Conservation (phyloP, 2,329 filamentous ascomycete genomes). For the Sporothrix pseudoabietina region DNA sequence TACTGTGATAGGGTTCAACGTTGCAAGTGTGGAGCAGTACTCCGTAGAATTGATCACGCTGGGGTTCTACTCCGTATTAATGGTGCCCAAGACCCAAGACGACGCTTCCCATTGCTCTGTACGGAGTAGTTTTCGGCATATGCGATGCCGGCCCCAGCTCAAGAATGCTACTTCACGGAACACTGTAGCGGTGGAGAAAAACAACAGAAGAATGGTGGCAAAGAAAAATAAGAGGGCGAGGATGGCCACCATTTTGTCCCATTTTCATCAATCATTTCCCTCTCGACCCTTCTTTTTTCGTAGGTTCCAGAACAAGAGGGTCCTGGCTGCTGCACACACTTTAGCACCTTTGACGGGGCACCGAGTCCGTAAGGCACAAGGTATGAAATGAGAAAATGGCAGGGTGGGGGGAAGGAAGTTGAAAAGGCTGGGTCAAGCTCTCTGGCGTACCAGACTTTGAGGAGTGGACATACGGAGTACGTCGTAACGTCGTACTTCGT, state of each 20-base stretch:
- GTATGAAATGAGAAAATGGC: conserved; percentile 10
- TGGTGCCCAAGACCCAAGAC: neutral
- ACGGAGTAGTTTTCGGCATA: neutral
- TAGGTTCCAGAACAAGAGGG: conserved; percentile 18
- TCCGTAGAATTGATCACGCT: neutral
- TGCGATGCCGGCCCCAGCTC: conserved; percentile 2
- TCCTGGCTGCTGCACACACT: conserved; percentile 5
- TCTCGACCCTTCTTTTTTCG: neutral
- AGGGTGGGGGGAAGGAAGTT: neutral
- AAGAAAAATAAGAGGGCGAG: neutral
- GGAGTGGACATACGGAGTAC: no score
- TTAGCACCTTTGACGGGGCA: neutral
- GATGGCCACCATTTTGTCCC: neutral
- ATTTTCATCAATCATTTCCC: neutral
- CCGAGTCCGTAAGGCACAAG: neutral
- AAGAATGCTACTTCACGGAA: neutral
- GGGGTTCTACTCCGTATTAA: neutral
- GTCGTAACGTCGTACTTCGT: no score
- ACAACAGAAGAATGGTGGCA: neutral
- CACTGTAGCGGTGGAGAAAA: conserved; percentile 6
- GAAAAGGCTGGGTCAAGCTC: neutral
- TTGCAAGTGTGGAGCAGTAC: neutral
- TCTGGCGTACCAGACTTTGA: conserved; percentile 21
- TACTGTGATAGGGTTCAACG: neutral
- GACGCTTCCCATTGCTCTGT: neutral